phyloP scores from a whole-genome alignment of 1,284 basidiomycete genomes.

The Malassezia obtusa region DNA sequence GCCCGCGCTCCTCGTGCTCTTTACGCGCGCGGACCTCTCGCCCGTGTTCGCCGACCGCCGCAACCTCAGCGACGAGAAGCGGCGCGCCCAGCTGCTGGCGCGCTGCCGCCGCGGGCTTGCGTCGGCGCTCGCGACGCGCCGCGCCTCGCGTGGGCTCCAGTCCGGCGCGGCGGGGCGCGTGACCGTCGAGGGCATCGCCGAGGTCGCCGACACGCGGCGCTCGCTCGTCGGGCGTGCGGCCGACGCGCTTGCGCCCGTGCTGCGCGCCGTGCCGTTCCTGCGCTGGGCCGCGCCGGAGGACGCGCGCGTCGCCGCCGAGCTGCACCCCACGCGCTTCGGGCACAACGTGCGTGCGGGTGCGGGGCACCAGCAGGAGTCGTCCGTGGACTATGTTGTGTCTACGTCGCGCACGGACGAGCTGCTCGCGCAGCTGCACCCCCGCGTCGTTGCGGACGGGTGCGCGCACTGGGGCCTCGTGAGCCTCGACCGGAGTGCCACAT shows the following conservation, averaged over 20 bases:
- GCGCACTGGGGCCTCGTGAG: slow-evolving; percentile 27
- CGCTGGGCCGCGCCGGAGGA: slow-evolving; percentile 7
- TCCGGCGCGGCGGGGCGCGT: slow-evolving; percentile 14
- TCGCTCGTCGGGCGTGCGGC: neutral
- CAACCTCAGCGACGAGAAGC: slow-evolving; percentile 26
- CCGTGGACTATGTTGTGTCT: slow-evolving; percentile 33
- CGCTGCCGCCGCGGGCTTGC: slow-evolving; percentile 36
- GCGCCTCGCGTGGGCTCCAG: slow-evolving; percentile 31
- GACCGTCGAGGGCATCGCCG: slow-evolving; percentile 34
- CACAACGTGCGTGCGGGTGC: slow-evolving; percentile 16
- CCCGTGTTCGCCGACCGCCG: slow-evolving; percentile 31
- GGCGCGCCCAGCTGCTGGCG: slow-evolving; percentile 30
- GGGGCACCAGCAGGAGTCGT: slow-evolving; percentile 30
- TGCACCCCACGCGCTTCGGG: slow-evolving; percentile 22
- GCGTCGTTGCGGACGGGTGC: slow-evolving; percentile 29
- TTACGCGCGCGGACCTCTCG: slow-evolving; percentile 40
- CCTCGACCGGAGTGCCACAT: slow-evolving; percentile 21
- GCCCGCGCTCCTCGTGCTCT: slow-evolving; percentile 32
- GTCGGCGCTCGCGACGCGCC: slow-evolving; percentile 26
- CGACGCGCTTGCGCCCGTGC: neutral
- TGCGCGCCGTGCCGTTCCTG: slow-evolving; percentile 2
- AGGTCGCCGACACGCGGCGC: slow-evolving; percentile 17
- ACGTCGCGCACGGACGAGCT: slow-evolving; percentile 9
- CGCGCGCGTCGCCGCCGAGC: slow-evolving; percentile 8
- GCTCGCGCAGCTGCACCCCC: slow-evolving; percentile 27